Evolutionary conservation across 202 grass and related monocot species (phyloP).

Genomic region (Alloteropsis angusta): DNA sequence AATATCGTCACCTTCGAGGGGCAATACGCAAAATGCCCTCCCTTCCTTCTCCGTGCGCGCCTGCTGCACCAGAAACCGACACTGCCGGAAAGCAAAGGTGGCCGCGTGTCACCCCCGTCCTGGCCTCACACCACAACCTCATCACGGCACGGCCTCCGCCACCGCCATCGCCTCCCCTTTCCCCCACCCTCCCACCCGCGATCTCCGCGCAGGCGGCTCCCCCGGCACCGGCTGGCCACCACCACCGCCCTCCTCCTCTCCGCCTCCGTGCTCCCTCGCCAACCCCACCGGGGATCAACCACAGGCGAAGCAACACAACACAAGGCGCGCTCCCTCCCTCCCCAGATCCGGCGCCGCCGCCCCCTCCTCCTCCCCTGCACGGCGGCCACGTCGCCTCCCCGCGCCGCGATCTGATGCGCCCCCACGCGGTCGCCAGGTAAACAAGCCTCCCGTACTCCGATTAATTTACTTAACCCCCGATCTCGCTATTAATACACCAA

Average conservation of each 20-base stretch:
- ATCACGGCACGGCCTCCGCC: neutral
- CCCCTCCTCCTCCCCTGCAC: neutral
- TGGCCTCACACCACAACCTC: neutral
- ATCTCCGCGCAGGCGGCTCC: constrained; percentile 3
- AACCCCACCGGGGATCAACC: neutral
- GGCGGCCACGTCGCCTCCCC: neutral
- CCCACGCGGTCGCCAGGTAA: constrained; percentile 33
- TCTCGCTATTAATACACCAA: constrained; percentile 32
- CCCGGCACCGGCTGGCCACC: neutral
- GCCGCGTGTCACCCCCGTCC: neutral
- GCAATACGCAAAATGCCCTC: neutral
- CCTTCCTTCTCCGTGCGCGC: neutral
- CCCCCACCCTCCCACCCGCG: neutral
- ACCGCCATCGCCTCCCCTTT: too few species aligned
- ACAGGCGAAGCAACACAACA: neutral
- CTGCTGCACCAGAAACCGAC: neutral
- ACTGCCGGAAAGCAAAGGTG: neutral
- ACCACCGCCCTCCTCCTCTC: neutral
- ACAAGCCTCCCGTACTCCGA: neutral
- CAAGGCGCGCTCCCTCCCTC: neutral
- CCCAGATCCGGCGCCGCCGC: constrained; percentile 17
- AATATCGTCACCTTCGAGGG: neutral
- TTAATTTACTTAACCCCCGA: constrained; percentile 1
- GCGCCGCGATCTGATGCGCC: constrained; percentile 29
- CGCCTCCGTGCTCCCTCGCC: constrained; percentile 27